Conservation (phyloP, 176 grass and related monocot species). For the Ensete ventricosum region DNA sequence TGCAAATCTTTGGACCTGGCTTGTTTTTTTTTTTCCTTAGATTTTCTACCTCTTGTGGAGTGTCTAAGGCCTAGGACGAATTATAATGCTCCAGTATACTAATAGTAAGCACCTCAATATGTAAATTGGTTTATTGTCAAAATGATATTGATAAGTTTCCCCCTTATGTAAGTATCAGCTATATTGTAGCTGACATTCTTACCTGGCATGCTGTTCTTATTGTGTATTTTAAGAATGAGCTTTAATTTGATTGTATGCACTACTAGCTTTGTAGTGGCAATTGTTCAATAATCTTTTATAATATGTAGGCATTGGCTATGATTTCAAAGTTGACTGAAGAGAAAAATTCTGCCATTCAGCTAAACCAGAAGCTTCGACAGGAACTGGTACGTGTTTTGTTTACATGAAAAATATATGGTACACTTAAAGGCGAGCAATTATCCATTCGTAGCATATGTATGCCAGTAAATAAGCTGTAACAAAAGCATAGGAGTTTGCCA, state of each 20-base stretch:
- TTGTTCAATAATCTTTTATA: constrained; percentile 2
- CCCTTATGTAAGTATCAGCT: background rate
- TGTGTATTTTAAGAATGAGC: background rate
- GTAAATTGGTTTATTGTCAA: background rate
- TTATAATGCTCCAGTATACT: background rate
- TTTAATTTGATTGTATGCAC: background rate
- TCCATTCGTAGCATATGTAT: no score
- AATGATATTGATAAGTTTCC: no score
- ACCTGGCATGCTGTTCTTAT: background rate
- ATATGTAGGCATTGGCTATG: constrained; percentile 32
- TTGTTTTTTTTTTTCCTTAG: background rate
- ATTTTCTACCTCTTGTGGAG: background rate
- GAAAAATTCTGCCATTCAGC: constrained; percentile 67
- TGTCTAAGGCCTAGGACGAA: no score
- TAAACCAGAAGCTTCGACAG: constrained; percentile 87
- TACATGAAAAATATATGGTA: background rate
- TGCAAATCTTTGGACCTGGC: no score
- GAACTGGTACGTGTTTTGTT: constrained; percentile 57
- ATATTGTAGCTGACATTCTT: background rate
- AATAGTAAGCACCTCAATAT: background rate
- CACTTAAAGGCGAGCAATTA: no score
- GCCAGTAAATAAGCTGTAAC: no score
- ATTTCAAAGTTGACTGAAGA: constrained; percentile 83
- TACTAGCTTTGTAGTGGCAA: background rate
- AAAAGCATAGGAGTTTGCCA: no score